phyloP scores from a whole-genome alignment of 2,329 filamentous ascomycete genomes.

The Paecilomyces fulvus region DNA sequence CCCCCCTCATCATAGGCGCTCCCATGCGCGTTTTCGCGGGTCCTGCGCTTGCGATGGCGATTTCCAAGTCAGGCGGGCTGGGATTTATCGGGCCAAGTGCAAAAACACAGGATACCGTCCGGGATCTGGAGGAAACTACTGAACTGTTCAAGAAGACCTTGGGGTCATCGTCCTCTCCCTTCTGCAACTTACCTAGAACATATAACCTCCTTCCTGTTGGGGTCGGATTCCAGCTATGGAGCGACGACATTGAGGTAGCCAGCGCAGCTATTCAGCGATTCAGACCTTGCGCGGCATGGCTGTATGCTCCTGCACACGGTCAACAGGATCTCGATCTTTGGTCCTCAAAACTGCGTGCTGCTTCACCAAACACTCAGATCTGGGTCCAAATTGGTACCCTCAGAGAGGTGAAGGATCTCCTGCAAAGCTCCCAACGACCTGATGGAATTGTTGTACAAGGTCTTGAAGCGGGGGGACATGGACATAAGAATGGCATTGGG shows the following conservation, averaged over 20 bases:
- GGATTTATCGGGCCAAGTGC: constrained; percentile 53
- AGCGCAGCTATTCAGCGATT: constrained; percentile 21
- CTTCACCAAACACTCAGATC: constrained; percentile 38
- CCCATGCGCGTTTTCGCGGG: constrained; percentile 62
- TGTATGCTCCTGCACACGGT: constrained; percentile 28
- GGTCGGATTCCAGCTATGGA: constrained; percentile 36
- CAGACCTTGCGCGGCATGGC: constrained; percentile 35
- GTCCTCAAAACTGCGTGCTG: constrained; percentile 36
- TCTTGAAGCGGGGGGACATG: constrained; percentile 48
- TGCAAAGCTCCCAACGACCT: constrained; percentile 27
- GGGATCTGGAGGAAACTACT: constrained; percentile 25
- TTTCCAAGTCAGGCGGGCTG: constrained; percentile 49
- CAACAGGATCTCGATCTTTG: constrained; percentile 35
- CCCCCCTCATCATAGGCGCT: constrained; percentile 54
- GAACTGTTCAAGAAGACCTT: constrained; percentile 12
- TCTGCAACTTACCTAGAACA: constrained; percentile 4
- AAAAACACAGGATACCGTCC: constrained; percentile 22
- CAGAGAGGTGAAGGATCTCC: constrained; percentile 38
- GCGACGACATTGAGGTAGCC: constrained; percentile 24
- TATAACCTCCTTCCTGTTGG: constrained; percentile 27
- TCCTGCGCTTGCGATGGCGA: constrained; percentile 50
- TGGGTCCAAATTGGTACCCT: constrained; percentile 51
- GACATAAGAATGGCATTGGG: constrained; percentile 41
- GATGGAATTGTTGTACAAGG: constrained; percentile 50
- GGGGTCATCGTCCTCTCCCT: background rate